These are phyloP conservation scores for Fragaria nilgerrensis DNA, from an alignment of 306 rosid genomes.

Conservation along the genomic window DNA sequence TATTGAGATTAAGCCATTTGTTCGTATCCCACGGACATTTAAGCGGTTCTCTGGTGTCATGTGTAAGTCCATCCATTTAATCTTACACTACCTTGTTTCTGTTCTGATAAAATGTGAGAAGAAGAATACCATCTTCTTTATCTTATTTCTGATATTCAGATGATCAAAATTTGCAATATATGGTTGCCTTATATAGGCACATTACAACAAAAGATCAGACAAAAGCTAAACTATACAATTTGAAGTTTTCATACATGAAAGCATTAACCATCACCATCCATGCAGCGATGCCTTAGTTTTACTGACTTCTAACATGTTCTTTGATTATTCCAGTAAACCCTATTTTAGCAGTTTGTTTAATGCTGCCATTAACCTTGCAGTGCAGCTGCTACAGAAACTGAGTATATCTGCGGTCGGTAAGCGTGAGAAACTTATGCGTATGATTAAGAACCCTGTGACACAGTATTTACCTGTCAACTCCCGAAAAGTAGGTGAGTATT, in stretches of 20 bases:
- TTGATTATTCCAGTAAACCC: not conserved
- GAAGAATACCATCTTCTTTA: not conserved
- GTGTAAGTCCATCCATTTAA: conserved; percentile 52
- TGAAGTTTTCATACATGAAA: not conserved
- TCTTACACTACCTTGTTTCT: not conserved
- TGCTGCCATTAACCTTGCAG: conserved; percentile 40
- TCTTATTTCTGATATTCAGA: not conserved
- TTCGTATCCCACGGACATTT: conserved; percentile 86
- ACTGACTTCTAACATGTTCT: not conserved
- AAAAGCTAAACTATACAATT: not conserved
- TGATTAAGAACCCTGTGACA: conserved; percentile 79
- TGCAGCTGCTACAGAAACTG: conserved; percentile 77
- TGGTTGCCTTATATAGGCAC: not conserved
- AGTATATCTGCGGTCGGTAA: conserved; percentile 76
- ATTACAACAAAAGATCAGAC: not conserved
- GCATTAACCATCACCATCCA: not conserved
- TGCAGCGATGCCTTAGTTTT: too few relatives aligned
- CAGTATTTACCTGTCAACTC: conserved; percentile 70
- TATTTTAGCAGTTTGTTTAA: not conserved
- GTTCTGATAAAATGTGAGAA: not conserved
- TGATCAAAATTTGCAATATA: not conserved
- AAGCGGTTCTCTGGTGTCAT: conserved; percentile 79
- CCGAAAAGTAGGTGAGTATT: conserved; percentile 58
- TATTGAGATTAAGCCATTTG: conserved; percentile 74
- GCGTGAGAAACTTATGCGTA: conserved; percentile 74